Conservation (phyloP, 2,329 filamentous ascomycete species). For the Epichloe typhina region DNA sequence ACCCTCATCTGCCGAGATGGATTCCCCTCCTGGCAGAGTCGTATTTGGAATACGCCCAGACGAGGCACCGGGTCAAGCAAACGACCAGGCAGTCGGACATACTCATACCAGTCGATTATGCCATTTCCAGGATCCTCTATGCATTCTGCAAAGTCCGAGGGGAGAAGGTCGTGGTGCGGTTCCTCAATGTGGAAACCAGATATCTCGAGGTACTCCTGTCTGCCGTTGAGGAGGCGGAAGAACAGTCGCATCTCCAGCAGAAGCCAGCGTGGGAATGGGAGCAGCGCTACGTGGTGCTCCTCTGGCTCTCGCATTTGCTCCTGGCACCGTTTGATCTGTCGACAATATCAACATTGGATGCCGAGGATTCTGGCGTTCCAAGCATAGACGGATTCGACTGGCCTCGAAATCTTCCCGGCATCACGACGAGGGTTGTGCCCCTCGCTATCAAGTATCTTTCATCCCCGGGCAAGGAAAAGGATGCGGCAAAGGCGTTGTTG, state of each 20-base stretch:
- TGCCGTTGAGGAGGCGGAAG: slow-evolving; percentile 52
- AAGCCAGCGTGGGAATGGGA: slow-evolving; percentile 56
- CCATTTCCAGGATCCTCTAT: slow-evolving; percentile 71
- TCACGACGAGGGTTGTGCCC: slow-evolving; percentile 57
- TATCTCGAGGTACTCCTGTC: slow-evolving; percentile 70
- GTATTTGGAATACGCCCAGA: slow-evolving; percentile 54
- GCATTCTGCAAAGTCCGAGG: slow-evolving; percentile 89
- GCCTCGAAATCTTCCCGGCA: slow-evolving; percentile 49
- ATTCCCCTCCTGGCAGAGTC: slow-evolving; percentile 63
- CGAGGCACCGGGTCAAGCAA: slow-evolving; percentile 27
- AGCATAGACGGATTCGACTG: slow-evolving; percentile 37
- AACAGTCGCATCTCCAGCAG: slow-evolving; percentile 9
- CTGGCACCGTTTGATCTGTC: slow-evolving; percentile 82
- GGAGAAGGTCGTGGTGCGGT: slow-evolving; percentile 81
- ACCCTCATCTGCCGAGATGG: slow-evolving; percentile 65
- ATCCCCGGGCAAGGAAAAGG: slow-evolving; percentile 72
- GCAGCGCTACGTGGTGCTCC: slow-evolving; percentile 71
- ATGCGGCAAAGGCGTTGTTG: slow-evolving; percentile 72
- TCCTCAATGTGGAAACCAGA: slow-evolving; percentile 79
- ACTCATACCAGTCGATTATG: slow-evolving; percentile 47
- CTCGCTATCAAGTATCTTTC: slow-evolving; percentile 60
- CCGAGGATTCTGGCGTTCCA: slow-evolving; percentile 31
- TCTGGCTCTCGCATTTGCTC: slow-evolving; percentile 77
- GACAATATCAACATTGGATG: slow-evolving; percentile 58
- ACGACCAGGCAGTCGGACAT: slow-evolving; percentile 22